A percentile compares a stretch with the other conserved stretches of the same genome.
Conservation (phyloP, 2,329 filamentous ascomycete species). For the Nemania abortiva region DNA sequence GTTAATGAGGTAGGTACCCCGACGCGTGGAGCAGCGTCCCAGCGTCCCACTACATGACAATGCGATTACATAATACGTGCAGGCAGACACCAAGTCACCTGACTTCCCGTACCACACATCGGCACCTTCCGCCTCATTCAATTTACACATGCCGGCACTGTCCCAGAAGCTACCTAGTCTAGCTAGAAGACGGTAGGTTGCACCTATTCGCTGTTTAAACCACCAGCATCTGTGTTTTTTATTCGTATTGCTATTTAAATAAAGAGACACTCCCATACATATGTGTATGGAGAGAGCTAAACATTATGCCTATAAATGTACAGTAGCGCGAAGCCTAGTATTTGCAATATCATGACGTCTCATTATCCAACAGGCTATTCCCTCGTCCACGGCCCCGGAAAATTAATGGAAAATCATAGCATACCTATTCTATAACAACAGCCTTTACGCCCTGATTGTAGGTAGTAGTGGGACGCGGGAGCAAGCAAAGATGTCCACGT, state of each 20-base stretch:
- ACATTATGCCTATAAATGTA: too few relatives aligned
- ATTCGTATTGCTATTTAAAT: too few relatives aligned
- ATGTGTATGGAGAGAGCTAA: too few relatives aligned
- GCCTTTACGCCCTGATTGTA: neutral
- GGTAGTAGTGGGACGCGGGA: too few relatives aligned
- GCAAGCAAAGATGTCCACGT: too few relatives aligned
- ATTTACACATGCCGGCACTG: too few relatives aligned
- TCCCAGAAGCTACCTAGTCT: too few relatives aligned
- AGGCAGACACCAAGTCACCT: conserved; percentile 45
- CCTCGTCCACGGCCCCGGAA: neutral
- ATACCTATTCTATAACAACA: neutral
- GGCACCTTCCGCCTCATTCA: neutral
- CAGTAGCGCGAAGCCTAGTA: too few relatives aligned
- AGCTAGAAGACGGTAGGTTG: neutral
- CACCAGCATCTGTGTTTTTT: too few relatives aligned
- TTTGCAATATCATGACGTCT: neutral
- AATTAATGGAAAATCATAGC: neutral
- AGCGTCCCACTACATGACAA: conserved; percentile 2
- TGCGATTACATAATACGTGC: conserved; percentile 38
- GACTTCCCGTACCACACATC: conserved; percentile 27
- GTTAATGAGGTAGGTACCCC: conserved; percentile 20
- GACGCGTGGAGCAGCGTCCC: conserved; percentile 8
- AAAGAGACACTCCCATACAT: too few relatives aligned
- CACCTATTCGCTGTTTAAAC: too few relatives aligned
- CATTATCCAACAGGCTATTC: neutral